Evolutionary conservation across 306 rosid genomes (phyloP).

Genomic region (Cicer chorassanicum): DNA sequence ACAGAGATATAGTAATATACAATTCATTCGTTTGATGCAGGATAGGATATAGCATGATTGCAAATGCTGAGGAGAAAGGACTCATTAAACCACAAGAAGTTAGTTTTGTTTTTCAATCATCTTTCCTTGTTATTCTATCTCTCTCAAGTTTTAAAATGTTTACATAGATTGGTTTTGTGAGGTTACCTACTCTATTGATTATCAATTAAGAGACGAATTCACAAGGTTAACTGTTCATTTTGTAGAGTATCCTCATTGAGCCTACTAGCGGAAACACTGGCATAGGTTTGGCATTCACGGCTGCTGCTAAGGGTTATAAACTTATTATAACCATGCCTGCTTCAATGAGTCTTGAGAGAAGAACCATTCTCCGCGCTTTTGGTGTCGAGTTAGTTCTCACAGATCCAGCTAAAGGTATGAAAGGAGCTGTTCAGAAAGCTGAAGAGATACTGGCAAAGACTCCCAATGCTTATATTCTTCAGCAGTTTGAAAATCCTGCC

Average conservation of each 20-base stretch:
- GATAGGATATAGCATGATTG: slow-evolving; percentile 75
- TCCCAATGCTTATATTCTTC: slow-evolving; percentile 78
- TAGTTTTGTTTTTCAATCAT: slow-evolving; percentile 42
- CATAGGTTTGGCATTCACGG: slow-evolving; percentile 81
- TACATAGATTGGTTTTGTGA: neutral
- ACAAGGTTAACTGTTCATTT: slow-evolving; percentile 16
- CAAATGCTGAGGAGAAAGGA: slow-evolving; percentile 79
- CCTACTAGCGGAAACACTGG: slow-evolving; percentile 92
- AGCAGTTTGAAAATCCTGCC: slow-evolving; percentile 89
- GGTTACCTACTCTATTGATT: neutral
- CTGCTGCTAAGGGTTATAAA: slow-evolving; percentile 85
- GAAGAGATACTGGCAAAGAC: slow-evolving; percentile 76
- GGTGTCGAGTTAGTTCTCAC: slow-evolving; percentile 87
- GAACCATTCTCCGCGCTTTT: slow-evolving; percentile 78
- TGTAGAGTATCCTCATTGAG: slow-evolving; percentile 77
- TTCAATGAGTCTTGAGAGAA: slow-evolving; percentile 87
- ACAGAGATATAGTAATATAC: neutral
- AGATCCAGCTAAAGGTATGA: slow-evolving; percentile 88
- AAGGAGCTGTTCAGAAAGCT: slow-evolving; percentile 84
- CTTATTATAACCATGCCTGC: slow-evolving; percentile 84
- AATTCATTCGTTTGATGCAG: slow-evolving; percentile 48
- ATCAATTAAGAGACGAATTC: slow-evolving; percentile 27
- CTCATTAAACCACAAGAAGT: slow-evolving; percentile 71
- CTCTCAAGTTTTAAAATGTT: slow-evolving; percentile 21
- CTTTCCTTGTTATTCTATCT: slow-evolving; percentile 5